Evolutionary conservation across 345 rosid species (phyloP), one percentile per base, ranked within the genome.

Genomic region (Populus tremula): DNA sequence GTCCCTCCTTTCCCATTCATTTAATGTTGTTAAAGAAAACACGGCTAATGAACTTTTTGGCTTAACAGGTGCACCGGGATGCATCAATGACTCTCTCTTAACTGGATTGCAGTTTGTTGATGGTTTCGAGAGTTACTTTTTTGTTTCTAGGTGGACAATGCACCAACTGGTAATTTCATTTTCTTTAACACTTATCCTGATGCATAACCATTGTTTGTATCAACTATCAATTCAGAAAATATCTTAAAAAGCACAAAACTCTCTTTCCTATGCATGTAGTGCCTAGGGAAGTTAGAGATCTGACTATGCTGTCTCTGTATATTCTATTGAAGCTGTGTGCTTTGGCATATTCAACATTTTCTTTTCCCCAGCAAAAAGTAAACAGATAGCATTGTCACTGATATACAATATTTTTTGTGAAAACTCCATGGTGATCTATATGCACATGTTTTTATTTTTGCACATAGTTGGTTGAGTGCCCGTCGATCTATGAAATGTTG

Each of bases 21-120:
- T 23, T 29, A 8, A 21, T 23, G 20, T 27, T 45, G 38, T 67
- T 33, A 61, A 75, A 71, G 62, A 69, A 27, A 68, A 20, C 41
- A 59, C 49, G 68, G 73, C 36, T 62, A 20, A 45, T 49, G 16
- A 65, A 45, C 83, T 33, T 69, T 6, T 67, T 43, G 85, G 77
- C 82, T 77, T 82, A 69, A 87, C 85, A 94, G 97, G 98, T 64
- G 90, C 97, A 61, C 97, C 97, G 5, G 98, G 98, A 67, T 92
- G 93, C 82, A 80, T 94, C 86, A 94, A 82, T 74, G 98, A 94
- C 85, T 85, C 97, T 74, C 89, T 94, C 74, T 87, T 94, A 84
- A 94, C 98, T 4, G 98, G 98, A 63, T 79, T 94, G 83, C 98
- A 94, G 84, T 94, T 94, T 83, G 90, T 94, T 77, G 94, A 94